These are phyloP conservation scores for Hypoxylon fragiforme DNA, from an alignment of 495 filamentous ascomycete species.

Conservation along the genomic window DNA sequence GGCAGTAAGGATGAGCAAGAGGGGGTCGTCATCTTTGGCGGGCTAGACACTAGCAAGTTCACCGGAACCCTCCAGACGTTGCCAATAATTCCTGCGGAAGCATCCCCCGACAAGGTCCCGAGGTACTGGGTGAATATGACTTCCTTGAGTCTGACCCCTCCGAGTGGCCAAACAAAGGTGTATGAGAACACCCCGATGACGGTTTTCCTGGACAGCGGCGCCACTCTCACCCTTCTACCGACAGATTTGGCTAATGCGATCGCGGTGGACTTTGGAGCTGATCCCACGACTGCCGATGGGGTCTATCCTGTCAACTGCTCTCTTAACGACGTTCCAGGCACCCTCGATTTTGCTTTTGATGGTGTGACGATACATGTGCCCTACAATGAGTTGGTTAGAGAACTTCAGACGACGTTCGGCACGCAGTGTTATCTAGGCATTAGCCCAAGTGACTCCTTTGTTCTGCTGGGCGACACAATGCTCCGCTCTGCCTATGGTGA, in stretches of 20 bases:
- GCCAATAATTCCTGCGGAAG: slow-evolving; percentile 60
- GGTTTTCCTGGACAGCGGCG: slow-evolving; percentile 86
- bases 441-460: slow-evolving; percentile 61
- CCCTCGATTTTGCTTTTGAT: slow-evolving; percentile 72
- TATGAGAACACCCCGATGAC: slow-evolving; percentile 56
- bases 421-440: slow-evolving; percentile 77
- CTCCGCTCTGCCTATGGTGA: slow-evolving; percentile 80
- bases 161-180: slow-evolving; percentile 47
- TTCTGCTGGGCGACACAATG: slow-evolving; percentile 90
- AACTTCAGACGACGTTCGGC: slow-evolving; percentile 51
- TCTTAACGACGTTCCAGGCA: slow-evolving; percentile 62
- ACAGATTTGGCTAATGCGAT: slow-evolving; percentile 62
- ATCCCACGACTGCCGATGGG: slow-evolving; percentile 52
- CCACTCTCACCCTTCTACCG: slow-evolving; percentile 85
- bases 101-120: slow-evolving; percentile 49
- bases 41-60: slow-evolving; percentile 85
- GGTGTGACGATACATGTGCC: slow-evolving; percentile 69
- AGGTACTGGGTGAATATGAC: slow-evolving; percentile 65
- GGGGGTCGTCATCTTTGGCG: slow-evolving; percentile 91
- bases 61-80: slow-evolving; percentile 67
- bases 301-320: slow-evolving; percentile 73
- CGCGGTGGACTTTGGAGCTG: slow-evolving; percentile 66
- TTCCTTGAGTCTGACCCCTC: slow-evolving; percentile 55
- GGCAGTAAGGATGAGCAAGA: slow-evolving; percentile 51
- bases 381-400: slow-evolving; percentile 58